A percentile compares a stretch with the other conserved stretches of the same genome.
Evolutionary conservation across 2,329 filamentous ascomycete species (phyloP).

Genomic region (Colletotrichum sp.): DNA sequence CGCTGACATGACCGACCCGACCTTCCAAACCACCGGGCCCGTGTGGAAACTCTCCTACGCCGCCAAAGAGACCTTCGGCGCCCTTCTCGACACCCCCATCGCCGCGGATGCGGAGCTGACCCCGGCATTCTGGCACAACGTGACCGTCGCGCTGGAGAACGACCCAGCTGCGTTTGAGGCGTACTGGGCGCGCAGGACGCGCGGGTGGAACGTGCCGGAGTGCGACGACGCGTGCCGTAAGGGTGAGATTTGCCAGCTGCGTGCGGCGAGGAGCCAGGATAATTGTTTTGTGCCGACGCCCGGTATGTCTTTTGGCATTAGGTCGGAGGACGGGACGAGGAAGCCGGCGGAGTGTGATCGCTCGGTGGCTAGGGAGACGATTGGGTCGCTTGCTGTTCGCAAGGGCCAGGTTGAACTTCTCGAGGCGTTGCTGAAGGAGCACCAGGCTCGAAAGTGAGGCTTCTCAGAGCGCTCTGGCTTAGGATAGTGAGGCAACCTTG

Average conservation of each 20-base stretch:
- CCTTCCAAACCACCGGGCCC: background rate
- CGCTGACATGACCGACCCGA: background rate
- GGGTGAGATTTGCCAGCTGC: background rate
- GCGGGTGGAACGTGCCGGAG: background rate
- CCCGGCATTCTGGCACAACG: background rate
- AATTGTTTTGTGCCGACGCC: background rate
- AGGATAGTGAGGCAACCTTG: background rate
- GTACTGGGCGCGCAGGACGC: background rate
- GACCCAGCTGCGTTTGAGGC: background rate
- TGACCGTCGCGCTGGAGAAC: background rate
- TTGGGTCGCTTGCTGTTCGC: background rate
- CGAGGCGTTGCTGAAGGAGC: background rate
- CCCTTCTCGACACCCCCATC: background rate
- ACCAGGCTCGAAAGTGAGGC: background rate
- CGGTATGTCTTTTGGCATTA: background rate
- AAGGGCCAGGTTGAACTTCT: background rate
- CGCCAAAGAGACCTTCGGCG: background rate
- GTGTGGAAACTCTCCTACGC: background rate
- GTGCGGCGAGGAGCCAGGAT: background rate
- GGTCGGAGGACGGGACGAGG: background rate
- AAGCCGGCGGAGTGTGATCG: background rate
- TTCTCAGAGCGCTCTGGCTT: accelerated
- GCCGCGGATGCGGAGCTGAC: background rate
- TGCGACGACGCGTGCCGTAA: background rate
- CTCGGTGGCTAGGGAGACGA: background rate